A percentile compares a stretch with the other conserved stretches of the same genome.
These are phyloP conservation scores for Cladosporium sp. DNA, from an alignment of 2,329 filamentous ascomycete genomes.

Conservation along the genomic window DNA sequence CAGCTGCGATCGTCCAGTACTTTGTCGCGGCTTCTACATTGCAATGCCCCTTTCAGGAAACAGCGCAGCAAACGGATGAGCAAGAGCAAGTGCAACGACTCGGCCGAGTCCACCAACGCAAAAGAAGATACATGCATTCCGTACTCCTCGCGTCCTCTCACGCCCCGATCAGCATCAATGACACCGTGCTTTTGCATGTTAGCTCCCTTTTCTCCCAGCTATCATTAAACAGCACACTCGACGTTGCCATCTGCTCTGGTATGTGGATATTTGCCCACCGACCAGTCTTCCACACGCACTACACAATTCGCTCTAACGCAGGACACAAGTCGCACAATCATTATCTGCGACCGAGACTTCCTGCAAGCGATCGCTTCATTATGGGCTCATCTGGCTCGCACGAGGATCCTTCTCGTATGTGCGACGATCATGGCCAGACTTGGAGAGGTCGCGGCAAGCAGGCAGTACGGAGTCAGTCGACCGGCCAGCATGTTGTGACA, in stretches of 20 bases:
- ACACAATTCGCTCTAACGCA: neutral
- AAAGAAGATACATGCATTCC: neutral
- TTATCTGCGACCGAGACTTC: neutral
- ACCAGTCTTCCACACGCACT: neutral
- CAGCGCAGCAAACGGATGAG: neutral
- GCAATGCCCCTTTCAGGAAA: neutral
- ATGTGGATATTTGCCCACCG: neutral
- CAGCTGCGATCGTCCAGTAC: no score
- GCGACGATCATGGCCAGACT: neutral
- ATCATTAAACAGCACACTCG: neutral
- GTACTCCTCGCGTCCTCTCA: neutral
- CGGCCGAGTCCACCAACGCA: neutral
- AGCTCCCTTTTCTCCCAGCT: neutral
- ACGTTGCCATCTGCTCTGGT: neutral
- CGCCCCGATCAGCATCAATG: neutral
- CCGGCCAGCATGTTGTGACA: neutral
- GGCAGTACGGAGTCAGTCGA: neutral
- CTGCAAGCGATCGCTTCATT: neutral
- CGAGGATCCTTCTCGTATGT: neutral
- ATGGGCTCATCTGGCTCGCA: neutral
- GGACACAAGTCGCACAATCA: neutral
- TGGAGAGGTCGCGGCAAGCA: neutral
- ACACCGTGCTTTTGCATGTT: neutral
- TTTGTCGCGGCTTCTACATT: neutral
- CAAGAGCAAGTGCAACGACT: neutral